Evolutionary conservation across 371 early-diverging fungal genomes (phyloP).

Genomic region (Syncephalastrum monosporum): DNA sequence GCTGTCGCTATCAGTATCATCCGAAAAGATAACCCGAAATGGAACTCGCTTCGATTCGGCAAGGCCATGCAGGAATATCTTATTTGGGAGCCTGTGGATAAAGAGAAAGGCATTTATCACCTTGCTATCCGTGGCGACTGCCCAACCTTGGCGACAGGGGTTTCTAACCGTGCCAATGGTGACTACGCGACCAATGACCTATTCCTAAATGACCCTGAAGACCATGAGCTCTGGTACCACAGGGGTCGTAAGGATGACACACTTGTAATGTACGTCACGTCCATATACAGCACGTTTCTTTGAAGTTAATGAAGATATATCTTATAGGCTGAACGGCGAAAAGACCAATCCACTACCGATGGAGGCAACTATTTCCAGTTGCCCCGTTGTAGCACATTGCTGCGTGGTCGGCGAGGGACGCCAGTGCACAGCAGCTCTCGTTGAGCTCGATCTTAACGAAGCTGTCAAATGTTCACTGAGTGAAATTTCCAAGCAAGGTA

Average conservation of each 20-base stretch:
- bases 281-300: not conserved
- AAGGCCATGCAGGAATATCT: not conserved
- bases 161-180: slow-evolving; percentile 23
- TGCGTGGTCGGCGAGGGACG: slow-evolving; percentile 23
- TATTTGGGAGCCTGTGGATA: slow-evolving; percentile 8
- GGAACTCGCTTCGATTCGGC: slow-evolving; percentile 2
- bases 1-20: not conserved
- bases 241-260: slow-evolving; percentile 31
- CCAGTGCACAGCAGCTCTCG: slow-evolving; percentile 22
- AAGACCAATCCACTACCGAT: slow-evolving; percentile 37
- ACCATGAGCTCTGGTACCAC: slow-evolving; percentile 14
- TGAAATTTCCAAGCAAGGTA: slow-evolving; percentile 19
- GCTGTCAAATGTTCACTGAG: slow-evolving; percentile 13
- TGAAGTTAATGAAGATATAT: not conserved
- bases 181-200: slow-evolving; percentile 27
- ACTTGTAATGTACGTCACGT: slow-evolving; percentile 16
- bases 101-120: slow-evolving; percentile 1
- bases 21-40: not conserved
- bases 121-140: slow-evolving; percentile 4
- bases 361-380: slow-evolving; percentile 22
- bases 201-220: slow-evolving; percentile 6
- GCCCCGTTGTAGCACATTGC: slow-evolving; percentile 16
- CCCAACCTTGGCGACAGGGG: slow-evolving; percentile 11
- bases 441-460: slow-evolving; percentile 18
- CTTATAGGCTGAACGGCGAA: slow-evolving; percentile 29